These are phyloP conservation scores for Podospora pseudopauciseta DNA, from an alignment of 495 filamentous ascomycete species.

Conservation along the genomic window DNA sequence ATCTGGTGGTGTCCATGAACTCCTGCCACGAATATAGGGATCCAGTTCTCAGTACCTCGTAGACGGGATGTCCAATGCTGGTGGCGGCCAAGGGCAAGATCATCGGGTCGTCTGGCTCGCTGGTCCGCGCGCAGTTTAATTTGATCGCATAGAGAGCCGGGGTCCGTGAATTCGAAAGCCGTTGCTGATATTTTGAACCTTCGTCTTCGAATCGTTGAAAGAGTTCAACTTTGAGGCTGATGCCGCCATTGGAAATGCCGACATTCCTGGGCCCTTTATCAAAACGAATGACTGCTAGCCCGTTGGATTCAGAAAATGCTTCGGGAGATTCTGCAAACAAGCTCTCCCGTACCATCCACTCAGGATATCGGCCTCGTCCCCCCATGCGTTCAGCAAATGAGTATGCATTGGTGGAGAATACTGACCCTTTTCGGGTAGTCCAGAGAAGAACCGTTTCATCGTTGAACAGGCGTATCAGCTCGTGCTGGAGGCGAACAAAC, in stretches of 20 bases:
- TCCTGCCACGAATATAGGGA: background rate
- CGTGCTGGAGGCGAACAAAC: slow-evolving; percentile 18
- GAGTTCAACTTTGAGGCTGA: background rate
- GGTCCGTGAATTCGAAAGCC: background rate
- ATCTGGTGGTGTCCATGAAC: background rate
- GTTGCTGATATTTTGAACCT: background rate
- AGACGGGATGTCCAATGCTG: background rate
- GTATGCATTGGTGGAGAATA: background rate
- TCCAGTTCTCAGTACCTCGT: background rate
- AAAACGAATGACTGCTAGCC: background rate
- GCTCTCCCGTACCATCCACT: background rate
- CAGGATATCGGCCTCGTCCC: background rate
- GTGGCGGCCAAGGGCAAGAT: background rate
- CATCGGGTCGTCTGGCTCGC: background rate
- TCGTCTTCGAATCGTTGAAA: background rate
- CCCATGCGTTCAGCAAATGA: background rate
- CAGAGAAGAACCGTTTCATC: slow-evolving; percentile 3
- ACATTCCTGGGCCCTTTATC: background rate
- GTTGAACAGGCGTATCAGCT: slow-evolving; percentile 6
- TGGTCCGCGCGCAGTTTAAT: background rate
- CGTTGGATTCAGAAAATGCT: background rate
- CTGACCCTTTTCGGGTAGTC: background rate
- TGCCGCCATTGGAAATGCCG: background rate
- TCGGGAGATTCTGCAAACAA: background rate
- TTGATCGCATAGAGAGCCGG: background rate